Percentiles rank a stretch among this genome's conserved stretches.
These are phyloP conservation scores for Steccherinum ochraceum DNA, from an alignment of 768 basidiomycete genomes.

Conservation along the genomic window DNA sequence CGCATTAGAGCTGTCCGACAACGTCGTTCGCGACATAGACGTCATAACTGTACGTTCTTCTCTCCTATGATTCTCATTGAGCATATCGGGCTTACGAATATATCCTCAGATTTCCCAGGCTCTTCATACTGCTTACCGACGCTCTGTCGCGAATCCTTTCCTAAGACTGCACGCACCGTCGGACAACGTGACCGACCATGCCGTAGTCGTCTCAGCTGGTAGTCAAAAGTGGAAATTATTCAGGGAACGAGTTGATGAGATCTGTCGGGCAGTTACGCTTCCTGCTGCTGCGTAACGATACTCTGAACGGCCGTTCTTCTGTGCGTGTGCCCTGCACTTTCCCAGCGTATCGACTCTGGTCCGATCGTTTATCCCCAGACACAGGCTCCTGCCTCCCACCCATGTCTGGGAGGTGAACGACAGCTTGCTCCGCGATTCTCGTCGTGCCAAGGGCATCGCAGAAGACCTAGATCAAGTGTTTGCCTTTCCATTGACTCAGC, in stretches of 20 bases:
- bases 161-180: slow-evolving; percentile 51
- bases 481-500: slow-evolving; percentile 83
- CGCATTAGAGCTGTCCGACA: slow-evolving; percentile 72
- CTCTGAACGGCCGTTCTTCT: not conserved
- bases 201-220: slow-evolving; percentile 52
- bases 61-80: slow-evolving; percentile 1
- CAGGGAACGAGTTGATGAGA: slow-evolving; percentile 66
- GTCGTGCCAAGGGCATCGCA: not conserved
- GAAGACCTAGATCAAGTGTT: slow-evolving; percentile 47
- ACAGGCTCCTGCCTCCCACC: slow-evolving; percentile 2
- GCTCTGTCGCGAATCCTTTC: slow-evolving; percentile 82
- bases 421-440: not conserved
- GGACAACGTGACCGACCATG: slow-evolving; percentile 45
- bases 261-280: slow-evolving; percentile 47
- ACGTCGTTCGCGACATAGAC: slow-evolving; percentile 76
- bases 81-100: not conserved
- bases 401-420: not conserved
- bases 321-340: not conserved
- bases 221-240: slow-evolving; percentile 66
- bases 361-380: slow-evolving; percentile 4
- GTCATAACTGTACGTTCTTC: slow-evolving; percentile 55
- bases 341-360: slow-evolving; percentile 1
- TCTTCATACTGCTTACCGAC: slow-evolving; percentile 82
- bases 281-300: slow-evolving; percentile 4
- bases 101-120: slow-evolving; percentile 76